These are phyloP conservation scores for Xylaria sp. DNA, from an alignment of 2,329 filamentous ascomycete genomes.

Conservation along the genomic window DNA sequence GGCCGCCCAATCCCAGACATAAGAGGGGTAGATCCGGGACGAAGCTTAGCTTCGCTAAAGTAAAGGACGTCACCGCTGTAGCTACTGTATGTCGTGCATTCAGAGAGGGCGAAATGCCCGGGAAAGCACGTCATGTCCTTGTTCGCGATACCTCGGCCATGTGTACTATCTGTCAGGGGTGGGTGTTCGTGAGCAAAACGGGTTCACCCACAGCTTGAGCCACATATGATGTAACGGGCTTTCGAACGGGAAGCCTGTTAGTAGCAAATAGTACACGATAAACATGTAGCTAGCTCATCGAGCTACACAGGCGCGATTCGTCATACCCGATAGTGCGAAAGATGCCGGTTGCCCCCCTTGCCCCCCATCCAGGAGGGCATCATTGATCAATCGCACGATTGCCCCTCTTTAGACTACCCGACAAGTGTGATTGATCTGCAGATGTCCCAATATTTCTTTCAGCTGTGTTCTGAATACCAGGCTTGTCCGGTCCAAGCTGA, in stretches of 20 bases:
- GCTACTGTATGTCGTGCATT: constrained; percentile 26
- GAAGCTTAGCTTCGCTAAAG: constrained; percentile 23
- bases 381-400: constrained; percentile 6
- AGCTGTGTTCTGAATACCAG: constrained; percentile 23
- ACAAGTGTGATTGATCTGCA: constrained; percentile 15
- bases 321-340: constrained; percentile 20
- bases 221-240: constrained; percentile 9
- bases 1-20: constrained; percentile 10
- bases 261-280: constrained; percentile 29
- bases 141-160: constrained; percentile 13
- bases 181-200: constrained; percentile 1
- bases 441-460: constrained; percentile 20
- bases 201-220: not conserved
- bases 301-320: constrained; percentile 21
- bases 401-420: not conserved
- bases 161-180: constrained; percentile 4
- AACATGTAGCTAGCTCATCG: constrained; percentile 18
- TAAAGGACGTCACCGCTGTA: constrained; percentile 25
- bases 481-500: constrained; percentile 25
- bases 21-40: constrained; percentile 37
- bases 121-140: constrained; percentile 28
- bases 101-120: constrained; percentile 20
- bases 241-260: constrained; percentile 5
- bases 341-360: not conserved
- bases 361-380: not conserved